phyloP scores from a whole-genome alignment of 805 yeast genomes.

The Ogataea methanolica region DNA sequence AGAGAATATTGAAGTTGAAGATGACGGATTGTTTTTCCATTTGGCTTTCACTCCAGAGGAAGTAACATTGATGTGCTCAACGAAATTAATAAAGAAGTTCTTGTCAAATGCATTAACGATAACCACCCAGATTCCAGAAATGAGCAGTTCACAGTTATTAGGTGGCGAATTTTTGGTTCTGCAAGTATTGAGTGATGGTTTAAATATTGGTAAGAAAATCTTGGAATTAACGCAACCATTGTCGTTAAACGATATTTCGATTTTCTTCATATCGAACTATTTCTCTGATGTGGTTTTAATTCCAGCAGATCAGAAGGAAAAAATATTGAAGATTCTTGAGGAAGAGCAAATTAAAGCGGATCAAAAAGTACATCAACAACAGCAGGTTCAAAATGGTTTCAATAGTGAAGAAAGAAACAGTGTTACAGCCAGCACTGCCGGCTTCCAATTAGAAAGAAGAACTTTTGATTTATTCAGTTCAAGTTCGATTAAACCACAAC shows the following conservation, averaged over 20 bases:
- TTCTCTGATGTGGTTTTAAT: conserved; percentile 59
- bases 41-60: conserved; percentile 61
- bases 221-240: conserved; percentile 55
- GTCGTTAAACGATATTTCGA: conserved; percentile 50
- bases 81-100: conserved; percentile 30
- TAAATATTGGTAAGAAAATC: conserved; percentile 48
- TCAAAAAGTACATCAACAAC: not conserved
- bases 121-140: conserved; percentile 19
- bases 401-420: not conserved
- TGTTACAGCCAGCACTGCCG: no score
- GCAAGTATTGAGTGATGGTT: conserved; percentile 59
- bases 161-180: conserved; percentile 45
- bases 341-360: conserved; percentile 15
- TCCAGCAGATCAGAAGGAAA: conserved; percentile 41
- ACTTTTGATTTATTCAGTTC: conserved; percentile 35
- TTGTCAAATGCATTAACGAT: conserved; percentile 37
- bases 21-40: conserved; percentile 48
- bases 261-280: conserved; percentile 59
- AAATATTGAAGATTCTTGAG: conserved; percentile 43
- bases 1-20: conserved; percentile 20
- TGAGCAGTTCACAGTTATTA: conserved; percentile 34
- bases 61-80: conserved; percentile 54
- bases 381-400: not conserved
- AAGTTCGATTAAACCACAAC: conserved; percentile 39
- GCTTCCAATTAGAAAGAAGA: conserved; percentile 24